Percentiles rank a stretch among this genome's conserved stretches.
Evolutionary conservation across 129 eudicot genomes (phyloP).

Genomic region (Rutidosis leptorrhynchoides): DNA sequence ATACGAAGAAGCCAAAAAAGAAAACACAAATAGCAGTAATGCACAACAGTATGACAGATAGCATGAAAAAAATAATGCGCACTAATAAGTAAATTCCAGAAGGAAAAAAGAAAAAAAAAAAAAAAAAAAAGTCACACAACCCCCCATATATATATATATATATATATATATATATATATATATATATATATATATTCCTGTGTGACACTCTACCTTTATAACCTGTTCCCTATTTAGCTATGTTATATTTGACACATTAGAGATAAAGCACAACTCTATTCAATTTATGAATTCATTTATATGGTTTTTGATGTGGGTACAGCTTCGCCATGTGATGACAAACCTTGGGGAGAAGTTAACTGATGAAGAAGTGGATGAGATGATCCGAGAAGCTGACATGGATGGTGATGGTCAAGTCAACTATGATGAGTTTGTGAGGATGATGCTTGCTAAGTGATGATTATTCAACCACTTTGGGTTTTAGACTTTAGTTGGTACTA

Average conservation of each 20-base stretch:
- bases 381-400: conserved; percentile 49
- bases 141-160: too few species aligned
- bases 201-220: not conserved
- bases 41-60: too few species aligned
- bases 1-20: too few species aligned
- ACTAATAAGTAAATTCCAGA: too few species aligned
- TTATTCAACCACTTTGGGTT: too few species aligned
- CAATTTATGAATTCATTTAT: too few species aligned
- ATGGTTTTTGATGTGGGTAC: conserved; percentile 14
- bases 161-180: too few species aligned
- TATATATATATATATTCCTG: too few species aligned
- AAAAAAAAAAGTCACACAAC: too few species aligned
- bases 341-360: conserved; percentile 55
- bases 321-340: conserved; percentile 52
- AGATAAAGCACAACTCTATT: not conserved
- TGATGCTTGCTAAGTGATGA: conserved; percentile 48
- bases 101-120: too few species aligned
- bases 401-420: conserved; percentile 54
- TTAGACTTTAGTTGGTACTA: conserved; percentile 3
- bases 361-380: conserved; percentile 53
- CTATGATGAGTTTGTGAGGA: conserved; percentile 49
- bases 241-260: not conserved
- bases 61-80: too few species aligned
- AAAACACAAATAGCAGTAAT: too few species aligned
- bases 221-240: not conserved